Percentiles rank a stretch among this genome's conserved stretches.
phyloP scores from a whole-genome alignment of 75 land plant species.

The Larix kaempferi region DNA sequence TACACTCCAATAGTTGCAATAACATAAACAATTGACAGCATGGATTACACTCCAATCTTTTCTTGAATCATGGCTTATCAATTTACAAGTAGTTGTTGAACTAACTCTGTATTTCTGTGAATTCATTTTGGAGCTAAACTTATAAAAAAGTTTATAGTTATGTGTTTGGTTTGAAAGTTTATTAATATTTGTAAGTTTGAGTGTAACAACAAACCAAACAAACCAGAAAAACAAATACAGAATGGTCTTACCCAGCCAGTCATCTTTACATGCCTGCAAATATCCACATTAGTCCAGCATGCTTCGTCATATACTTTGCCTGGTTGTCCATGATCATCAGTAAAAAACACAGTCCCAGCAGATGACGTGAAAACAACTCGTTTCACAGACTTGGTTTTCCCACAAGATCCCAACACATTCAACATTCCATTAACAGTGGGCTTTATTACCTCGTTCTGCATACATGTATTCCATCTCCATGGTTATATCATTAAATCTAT shows the following conservation, averaged over 20 bases:
- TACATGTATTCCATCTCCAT: neutral
- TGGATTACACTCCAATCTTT: no score
- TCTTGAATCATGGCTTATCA: no score
- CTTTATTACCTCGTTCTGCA: constrained; percentile 64
- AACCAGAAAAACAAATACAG: neutral
- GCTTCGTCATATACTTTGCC: constrained; percentile 43
- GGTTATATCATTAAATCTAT: no score
- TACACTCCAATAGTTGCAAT: no score
- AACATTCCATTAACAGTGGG: constrained; percentile 57
- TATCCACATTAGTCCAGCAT: constrained; percentile 50
- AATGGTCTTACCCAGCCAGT: constrained; percentile 37
- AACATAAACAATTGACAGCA: no score
- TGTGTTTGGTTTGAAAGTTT: no score
- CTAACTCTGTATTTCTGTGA: no score
- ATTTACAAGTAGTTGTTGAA: no score
- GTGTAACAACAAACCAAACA: no score
- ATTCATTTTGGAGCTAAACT: no score
- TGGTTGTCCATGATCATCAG: constrained; percentile 20
- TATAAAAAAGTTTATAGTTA: no score
- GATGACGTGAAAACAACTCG: constrained; percentile 70
- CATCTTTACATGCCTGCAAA: constrained; percentile 14
- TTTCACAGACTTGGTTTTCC: constrained; percentile 53
- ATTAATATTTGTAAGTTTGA: no score
- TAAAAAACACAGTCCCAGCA: constrained; percentile 58
- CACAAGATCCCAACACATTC: constrained; percentile 65